phyloP scores from a whole-genome alignment of 768 basidiomycete genomes.

The Krasilnikovozyma curviuscula region DNA sequence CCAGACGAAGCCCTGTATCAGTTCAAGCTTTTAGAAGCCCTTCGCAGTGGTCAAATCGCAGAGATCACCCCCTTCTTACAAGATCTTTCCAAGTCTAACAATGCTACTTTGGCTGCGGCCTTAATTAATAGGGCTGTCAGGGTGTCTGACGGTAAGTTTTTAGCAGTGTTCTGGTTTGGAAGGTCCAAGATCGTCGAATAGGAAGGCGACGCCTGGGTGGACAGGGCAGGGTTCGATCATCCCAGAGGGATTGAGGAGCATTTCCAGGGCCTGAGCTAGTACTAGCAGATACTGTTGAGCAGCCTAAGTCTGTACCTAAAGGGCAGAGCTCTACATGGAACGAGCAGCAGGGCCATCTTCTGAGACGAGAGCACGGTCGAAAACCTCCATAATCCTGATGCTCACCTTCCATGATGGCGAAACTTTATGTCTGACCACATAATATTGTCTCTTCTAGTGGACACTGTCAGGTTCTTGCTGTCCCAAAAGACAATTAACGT shows the following conservation, averaged over 20 bases:
- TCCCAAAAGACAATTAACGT: slow-evolving; percentile 8
- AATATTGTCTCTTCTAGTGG: slow-evolving; percentile 13
- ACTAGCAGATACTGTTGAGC: not conserved
- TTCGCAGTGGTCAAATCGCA: slow-evolving; percentile 20
- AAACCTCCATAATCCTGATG: slow-evolving; percentile 8
- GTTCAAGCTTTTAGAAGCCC: slow-evolving; percentile 21
- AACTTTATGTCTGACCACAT: slow-evolving; percentile 18
- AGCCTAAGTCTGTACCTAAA: no score
- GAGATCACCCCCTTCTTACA: slow-evolving; percentile 22
- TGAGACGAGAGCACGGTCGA: slow-evolving; percentile 10
- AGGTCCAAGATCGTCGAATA: no score
- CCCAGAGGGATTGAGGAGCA: no score
- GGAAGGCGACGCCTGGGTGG: no score
- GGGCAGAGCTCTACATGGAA: no score
- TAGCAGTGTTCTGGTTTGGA: no score
- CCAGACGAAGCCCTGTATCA: slow-evolving; percentile 21
- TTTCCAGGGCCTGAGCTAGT: no score
- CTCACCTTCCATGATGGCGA: slow-evolving; percentile 18
- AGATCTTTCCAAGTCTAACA: slow-evolving; percentile 16
- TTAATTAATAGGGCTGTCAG: slow-evolving; percentile 11
- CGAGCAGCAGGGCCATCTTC: no score
- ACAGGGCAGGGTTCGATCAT: no score
- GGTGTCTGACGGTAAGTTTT: slow-evolving; percentile 12
- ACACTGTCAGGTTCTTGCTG: slow-evolving; percentile 15
- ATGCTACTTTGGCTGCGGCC: slow-evolving; percentile 10